A percentile compares a stretch with the other conserved stretches of the same genome.
phyloP scores from a whole-genome alignment of 2,329 filamentous ascomycete species.

The Xylariaceae sp. region DNA sequence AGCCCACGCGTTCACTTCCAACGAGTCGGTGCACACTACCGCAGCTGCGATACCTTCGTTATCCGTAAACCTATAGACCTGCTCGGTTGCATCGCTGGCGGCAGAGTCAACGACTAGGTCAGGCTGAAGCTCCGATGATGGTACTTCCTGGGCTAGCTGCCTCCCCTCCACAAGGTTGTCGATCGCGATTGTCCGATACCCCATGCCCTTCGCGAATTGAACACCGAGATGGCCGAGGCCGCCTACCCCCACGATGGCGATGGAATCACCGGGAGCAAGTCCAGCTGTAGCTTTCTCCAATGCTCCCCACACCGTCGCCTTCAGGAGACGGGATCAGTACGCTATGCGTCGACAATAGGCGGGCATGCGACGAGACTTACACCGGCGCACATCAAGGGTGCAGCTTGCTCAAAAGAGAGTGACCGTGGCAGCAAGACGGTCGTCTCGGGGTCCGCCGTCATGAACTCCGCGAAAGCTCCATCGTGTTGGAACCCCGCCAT shows the following conservation, averaged over 20 bases:
- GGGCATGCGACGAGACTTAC: neutral
- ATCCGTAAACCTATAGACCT: slow-evolving; percentile 1
- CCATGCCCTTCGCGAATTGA: slow-evolving; percentile 32
- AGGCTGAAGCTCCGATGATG: slow-evolving; percentile 9
- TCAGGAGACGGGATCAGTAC: neutral
- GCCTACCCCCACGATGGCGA: slow-evolving; percentile 31
- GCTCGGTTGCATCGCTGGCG: neutral
- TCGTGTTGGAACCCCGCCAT: slow-evolving; percentile 2
- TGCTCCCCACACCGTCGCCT: slow-evolving; percentile 1
- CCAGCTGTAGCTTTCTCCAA: slow-evolving; percentile 3
- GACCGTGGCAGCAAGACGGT: slow-evolving; percentile 2
- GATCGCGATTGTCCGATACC: slow-evolving; percentile 31
- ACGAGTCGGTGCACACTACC: slow-evolving; percentile 3
- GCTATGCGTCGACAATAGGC: neutral
- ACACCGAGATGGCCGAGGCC: slow-evolving; percentile 32
- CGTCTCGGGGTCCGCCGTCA: slow-evolving; percentile 1
- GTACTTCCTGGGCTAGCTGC: slow-evolving; percentile 23
- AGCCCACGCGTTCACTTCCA: slow-evolving; percentile 2
- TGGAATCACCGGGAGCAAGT: slow-evolving; percentile 14
- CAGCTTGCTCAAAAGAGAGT: slow-evolving; percentile 29
- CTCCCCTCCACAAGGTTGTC: slow-evolving; percentile 29
- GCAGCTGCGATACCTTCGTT: slow-evolving; percentile 2
- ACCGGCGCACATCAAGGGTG: slow-evolving; percentile 33
- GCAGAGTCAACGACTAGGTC: slow-evolving; percentile 3
- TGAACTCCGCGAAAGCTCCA: slow-evolving; percentile 4